phyloP scores from a whole-genome alignment of 2,329 filamentous ascomycete genomes.

The Metarhizium robertsii region DNA sequence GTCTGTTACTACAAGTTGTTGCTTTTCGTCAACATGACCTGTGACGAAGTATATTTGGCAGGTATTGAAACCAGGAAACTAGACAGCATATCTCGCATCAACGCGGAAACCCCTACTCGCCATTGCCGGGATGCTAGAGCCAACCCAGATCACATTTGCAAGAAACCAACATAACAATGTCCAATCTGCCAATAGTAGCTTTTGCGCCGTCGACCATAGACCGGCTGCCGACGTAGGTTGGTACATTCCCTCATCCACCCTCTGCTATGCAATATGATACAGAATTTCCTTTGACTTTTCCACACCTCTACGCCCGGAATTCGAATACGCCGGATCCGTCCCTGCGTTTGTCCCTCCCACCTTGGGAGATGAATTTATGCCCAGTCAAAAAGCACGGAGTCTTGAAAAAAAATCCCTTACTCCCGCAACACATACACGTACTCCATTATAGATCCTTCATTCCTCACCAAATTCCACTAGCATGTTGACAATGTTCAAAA shows the following conservation, averaged over 20 bases:
- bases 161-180: not conserved
- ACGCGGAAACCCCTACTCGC: not conserved
- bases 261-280: not conserved
- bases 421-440: not conserved
- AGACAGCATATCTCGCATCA: not conserved
- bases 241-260: not conserved
- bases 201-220: not conserved
- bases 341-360: not conserved
- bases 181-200: not conserved
- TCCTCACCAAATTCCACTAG: not conserved
- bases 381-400: not conserved
- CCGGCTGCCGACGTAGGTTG: not conserved
- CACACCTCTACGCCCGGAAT: not conserved
- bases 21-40: not conserved
- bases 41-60: not conserved
- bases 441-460: not conserved
- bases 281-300: not conserved
- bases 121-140: not conserved
- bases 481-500: not conserved
- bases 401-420: not conserved
- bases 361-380: not conserved
- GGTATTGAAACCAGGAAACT: not conserved
- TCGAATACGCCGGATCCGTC: not conserved
- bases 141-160: not conserved
- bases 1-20: constrained; percentile 3